These are phyloP conservation scores for Domatiomyces globalis DNA, from an alignment of 2,329 filamentous ascomycete species.

Conservation along the genomic window DNA sequence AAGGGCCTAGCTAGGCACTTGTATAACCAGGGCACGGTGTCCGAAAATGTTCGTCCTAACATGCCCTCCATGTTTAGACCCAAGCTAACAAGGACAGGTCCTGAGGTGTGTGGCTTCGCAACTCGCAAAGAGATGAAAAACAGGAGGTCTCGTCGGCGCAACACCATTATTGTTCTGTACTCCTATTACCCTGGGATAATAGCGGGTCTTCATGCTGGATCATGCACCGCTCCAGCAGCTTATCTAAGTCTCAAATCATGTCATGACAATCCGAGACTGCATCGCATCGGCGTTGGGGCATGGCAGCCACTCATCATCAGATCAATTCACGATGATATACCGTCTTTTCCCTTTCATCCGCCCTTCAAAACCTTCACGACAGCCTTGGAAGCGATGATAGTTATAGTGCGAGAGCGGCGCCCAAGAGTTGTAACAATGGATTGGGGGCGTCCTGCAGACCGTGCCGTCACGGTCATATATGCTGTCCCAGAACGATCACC, in stretches of 20 bases:
- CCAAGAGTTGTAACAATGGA: neutral
- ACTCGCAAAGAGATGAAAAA: neutral
- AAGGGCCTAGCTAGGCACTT: conserved; percentile 48
- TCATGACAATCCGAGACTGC: neutral
- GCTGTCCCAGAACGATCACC: neutral
- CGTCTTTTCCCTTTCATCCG: neutral
- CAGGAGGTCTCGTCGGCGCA: neutral
- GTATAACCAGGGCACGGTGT: conserved; percentile 47
- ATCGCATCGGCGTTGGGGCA: neutral
- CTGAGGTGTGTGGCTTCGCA: neutral
- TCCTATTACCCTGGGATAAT: neutral
- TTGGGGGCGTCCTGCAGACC: neutral
- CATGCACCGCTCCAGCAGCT: neutral
- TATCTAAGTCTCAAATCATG: neutral
- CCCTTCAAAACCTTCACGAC: neutral
- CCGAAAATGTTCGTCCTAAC: conserved; percentile 34
- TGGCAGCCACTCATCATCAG: neutral
- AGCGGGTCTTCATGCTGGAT: neutral
- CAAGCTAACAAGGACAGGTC: neutral
- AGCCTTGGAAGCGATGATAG: neutral
- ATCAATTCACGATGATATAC: neutral
- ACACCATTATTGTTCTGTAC: neutral
- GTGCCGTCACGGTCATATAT: neutral
- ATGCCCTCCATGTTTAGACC: neutral
- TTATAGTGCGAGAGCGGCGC: neutral